Conservation (phyloP, 2,329 filamentous ascomycete species). For the Diaporthe nobilis region DNA sequence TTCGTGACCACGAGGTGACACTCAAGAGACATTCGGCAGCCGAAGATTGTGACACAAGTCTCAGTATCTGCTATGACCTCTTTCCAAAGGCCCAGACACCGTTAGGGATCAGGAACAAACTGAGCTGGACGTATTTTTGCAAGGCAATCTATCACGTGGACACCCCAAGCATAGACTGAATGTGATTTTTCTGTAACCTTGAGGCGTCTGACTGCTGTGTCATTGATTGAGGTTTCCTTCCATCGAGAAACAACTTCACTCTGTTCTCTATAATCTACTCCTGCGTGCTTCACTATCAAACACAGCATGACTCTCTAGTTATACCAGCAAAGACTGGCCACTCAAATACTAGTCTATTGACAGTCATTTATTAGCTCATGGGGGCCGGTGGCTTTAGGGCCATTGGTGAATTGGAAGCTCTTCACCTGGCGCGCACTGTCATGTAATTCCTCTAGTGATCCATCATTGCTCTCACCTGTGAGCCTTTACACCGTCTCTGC, state of each 20-base stretch:
- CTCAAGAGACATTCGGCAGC: background rate
- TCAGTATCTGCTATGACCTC: conserved; percentile 13
- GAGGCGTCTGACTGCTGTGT: background rate
- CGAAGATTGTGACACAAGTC: background rate
- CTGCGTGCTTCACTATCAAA: too few species aligned
- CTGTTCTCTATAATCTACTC: background rate
- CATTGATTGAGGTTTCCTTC: background rate
- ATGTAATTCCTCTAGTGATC: too few species aligned
- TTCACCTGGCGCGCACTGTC: too few species aligned
- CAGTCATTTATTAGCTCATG: background rate
- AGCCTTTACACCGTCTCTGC: too few species aligned
- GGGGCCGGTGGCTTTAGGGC: too few species aligned
- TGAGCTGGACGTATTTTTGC: background rate
- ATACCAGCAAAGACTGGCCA: background rate
- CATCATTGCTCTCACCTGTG: too few species aligned
- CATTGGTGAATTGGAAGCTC: too few species aligned
- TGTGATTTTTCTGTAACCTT: background rate
- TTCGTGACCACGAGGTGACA: too few species aligned
- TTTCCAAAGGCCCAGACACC: too few species aligned
- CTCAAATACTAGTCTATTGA: background rate
- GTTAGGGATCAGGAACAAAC: background rate
- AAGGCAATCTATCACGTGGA: background rate
- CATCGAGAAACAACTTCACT: background rate
- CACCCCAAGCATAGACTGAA: background rate
- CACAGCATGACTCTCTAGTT: too few species aligned